Percentiles rank a stretch among this genome's conserved stretches.
Evolutionary conservation across 208 protist genomes (phyloP).

Genomic region (Trypanosoma brucei): DNA sequence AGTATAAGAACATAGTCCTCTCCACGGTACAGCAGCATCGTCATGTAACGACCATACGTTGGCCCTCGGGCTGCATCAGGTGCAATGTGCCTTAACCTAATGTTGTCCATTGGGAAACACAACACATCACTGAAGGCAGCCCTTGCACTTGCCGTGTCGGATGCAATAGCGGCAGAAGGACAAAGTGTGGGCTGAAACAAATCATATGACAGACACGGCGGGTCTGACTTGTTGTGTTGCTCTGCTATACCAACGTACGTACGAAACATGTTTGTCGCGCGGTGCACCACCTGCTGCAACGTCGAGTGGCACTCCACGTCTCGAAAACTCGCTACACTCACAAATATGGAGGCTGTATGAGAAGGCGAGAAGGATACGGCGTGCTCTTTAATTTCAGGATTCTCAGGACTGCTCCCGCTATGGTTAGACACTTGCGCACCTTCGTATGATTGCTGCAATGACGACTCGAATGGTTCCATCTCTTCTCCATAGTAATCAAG

Average conservation of each 20-base stretch:
- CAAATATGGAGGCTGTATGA: conserved; percentile 72
- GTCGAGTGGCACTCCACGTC: conserved; percentile 81
- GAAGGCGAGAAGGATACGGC: background rate
- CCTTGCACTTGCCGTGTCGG: background rate
- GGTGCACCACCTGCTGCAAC: conserved; percentile 58
- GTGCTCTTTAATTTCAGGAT: background rate
- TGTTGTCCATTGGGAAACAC: conserved; percentile 52
- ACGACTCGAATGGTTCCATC: conserved; percentile 11
- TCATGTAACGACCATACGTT: conserved; percentile 75
- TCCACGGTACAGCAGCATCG: conserved; percentile 79
- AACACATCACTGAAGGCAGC: conserved; percentile 16
- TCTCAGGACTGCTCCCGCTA: background rate
- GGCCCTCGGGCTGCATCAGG: conserved; percentile 57
- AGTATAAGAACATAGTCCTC: conserved; percentile 63
- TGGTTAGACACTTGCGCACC: background rate
- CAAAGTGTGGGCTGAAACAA: conserved; percentile 17
- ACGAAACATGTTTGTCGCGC: conserved; percentile 59
- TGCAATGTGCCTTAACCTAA: conserved; percentile 47
- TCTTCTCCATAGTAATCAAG: conserved; percentile 20
- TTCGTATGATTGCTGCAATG: conserved; percentile 6
- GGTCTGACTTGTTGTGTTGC: conserved; percentile 44
- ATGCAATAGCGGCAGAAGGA: background rate
- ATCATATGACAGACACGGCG: conserved; percentile 38
- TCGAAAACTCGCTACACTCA: conserved; percentile 86
- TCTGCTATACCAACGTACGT: conserved; percentile 86